Base-by-base conservation (phyloP, 495 filamentous ascomycete genomes). In the Tuber brumale region DNA sequence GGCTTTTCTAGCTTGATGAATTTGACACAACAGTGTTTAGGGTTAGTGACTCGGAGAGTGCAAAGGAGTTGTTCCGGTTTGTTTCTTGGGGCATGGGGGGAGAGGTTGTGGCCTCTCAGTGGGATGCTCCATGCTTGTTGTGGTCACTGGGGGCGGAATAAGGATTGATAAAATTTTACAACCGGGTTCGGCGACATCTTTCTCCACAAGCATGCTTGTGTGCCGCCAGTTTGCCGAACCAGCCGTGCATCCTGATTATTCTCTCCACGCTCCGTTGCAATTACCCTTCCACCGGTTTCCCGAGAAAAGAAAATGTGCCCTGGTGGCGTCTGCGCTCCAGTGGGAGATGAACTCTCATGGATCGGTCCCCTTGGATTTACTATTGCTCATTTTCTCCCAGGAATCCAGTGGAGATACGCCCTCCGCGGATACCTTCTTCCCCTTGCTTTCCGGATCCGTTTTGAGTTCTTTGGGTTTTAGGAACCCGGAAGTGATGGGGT, bases 241-340 rank as follows among this genome's bases (percentile, higher is more conserved):
- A 97, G 43, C 94, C 87, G 66, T 91, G 90, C 16, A 97, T 88
- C 6, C 94, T 94, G 14, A 89, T 85, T 75, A 97, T 94, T 84
- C 91, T 92, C 23, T 86, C 85, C 74, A 92, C 92, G 74, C 97
- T 92, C 94, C 94, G 97, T 80, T 95, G 92, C 0, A 97, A 86
- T 0, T 95, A 88, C 73, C 95, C 94, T 76, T 86, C 90, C 14
- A 94, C 91, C 0, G 94, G 93, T 0, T 43, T 43, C 93, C 94
- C 70, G 93, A 91, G 85, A 97, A 97, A n/a, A 97, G 86, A 71
- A 97, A 90, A 80, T 97, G 94, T 0, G 93, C 92, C 70, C 94
- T 87, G 3, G 92, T 95, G 1, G 92, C 91, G 82, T 97, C 94
- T 92, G 76, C 92, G 92, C 41, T n/a, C n/a, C n/a, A n/a, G n/a